Evolutionary conservation across 306 rosid species (phyloP).

Genomic region (Gynostemma pentaphyllum): DNA sequence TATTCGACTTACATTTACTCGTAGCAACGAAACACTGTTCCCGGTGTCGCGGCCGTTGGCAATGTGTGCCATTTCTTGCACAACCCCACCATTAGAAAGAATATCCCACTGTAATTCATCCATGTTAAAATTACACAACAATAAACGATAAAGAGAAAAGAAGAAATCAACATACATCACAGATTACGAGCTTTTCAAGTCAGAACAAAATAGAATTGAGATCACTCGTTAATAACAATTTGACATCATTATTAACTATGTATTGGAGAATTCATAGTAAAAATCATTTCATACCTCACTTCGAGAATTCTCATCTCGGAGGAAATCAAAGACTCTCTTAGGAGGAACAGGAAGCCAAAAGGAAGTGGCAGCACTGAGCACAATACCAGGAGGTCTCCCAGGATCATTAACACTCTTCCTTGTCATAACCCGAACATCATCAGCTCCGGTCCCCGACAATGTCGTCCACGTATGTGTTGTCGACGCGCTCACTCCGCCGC

Average conservation of each 20-base stretch:
- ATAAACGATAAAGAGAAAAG: too few species aligned
- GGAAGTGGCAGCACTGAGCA: constrained; percentile 96
- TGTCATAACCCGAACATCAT: constrained; percentile 94
- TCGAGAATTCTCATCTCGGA: constrained; percentile 79
- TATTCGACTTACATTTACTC: constrained; percentile 55
- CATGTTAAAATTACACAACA: not conserved
- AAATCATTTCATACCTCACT: constrained; percentile 72
- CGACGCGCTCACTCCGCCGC: constrained; percentile 94
- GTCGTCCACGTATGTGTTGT: constrained; percentile 96
- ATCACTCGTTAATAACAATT: too few species aligned
- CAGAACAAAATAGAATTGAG: too few species aligned
- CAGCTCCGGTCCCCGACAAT: constrained; percentile 82
- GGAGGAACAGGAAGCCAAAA: constrained; percentile 97
- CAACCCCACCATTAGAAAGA: constrained; percentile 86
- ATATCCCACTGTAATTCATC: constrained; percentile 72
- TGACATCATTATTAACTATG: too few species aligned
- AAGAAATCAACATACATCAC: too few species aligned
- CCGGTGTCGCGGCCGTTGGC: constrained; percentile 86
- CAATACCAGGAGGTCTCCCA: constrained; percentile 91
- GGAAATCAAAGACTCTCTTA: constrained; percentile 66
- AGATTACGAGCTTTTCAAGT: too few species aligned
- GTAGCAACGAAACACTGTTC: constrained; percentile 74
- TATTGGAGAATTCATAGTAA: too few species aligned
- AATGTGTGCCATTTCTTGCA: constrained; percentile 98
- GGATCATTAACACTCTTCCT: constrained; percentile 91